These are phyloP conservation scores for Sarcodon aspratus DNA, from an alignment of 768 basidiomycete genomes.

Conservation along the genomic window DNA sequence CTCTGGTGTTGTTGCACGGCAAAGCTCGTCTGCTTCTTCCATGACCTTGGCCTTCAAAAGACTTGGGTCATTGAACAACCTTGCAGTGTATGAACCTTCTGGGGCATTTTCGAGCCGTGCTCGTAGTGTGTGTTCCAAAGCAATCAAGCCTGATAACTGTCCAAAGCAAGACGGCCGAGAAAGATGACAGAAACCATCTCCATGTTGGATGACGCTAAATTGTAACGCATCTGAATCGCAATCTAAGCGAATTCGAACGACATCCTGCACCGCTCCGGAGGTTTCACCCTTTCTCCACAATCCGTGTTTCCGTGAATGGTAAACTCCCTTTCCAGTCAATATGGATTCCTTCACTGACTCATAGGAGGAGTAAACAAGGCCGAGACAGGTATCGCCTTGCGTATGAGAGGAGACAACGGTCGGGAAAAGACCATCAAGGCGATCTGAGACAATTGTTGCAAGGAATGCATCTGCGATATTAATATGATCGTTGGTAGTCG, in stretches of 20 bases:
- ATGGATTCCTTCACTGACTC: constrained; percentile 85
- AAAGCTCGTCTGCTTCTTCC: constrained; percentile 98
- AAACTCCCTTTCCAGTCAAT: constrained; percentile 80
- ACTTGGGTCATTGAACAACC: constrained; percentile 71
- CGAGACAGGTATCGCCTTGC: constrained; percentile 67
- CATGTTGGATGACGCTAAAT: constrained; percentile 83
- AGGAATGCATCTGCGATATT: constrained; percentile 82
- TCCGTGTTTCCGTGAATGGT: constrained; percentile 93
- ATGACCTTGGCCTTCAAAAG: constrained; percentile 90
- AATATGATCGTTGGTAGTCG: constrained; percentile 45
- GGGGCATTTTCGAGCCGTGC: constrained; percentile 69
- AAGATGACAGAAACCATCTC: constrained; percentile 90
- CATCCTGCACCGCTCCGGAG: constrained; percentile 85
- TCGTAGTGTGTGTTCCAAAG: constrained; percentile 69
- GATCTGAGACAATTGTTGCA: constrained; percentile 71
- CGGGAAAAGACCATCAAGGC: constrained; percentile 86
- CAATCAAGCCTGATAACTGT: constrained; percentile 63
- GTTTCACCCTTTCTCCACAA: constrained; percentile 97
- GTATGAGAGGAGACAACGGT: constrained; percentile 72
- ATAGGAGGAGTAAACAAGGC: constrained; percentile 89
- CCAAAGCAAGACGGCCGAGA: constrained; percentile 81
- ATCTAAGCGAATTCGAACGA: constrained; percentile 74
- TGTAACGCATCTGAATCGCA: constrained; percentile 92
- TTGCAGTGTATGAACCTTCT: constrained; percentile 83
- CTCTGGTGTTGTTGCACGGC: constrained; percentile 61